Evolutionary conservation across 768 basidiomycete species (phyloP).

Genomic region (Amanita rubescens): DNA sequence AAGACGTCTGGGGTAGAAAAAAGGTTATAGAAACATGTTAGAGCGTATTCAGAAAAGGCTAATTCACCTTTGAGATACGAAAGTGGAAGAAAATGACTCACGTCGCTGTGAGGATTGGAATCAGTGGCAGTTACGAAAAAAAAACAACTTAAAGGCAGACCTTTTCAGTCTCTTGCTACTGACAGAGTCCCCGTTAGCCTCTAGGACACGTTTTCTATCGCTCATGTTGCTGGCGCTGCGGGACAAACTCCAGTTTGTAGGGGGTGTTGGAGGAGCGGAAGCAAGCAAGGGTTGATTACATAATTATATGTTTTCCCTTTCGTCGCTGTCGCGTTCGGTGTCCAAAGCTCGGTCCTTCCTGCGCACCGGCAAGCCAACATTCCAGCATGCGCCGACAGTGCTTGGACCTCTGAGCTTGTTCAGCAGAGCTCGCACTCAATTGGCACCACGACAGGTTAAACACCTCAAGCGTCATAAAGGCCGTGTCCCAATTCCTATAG

Average conservation of each 20-base stretch:
- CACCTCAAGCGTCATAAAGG: slow-evolving; percentile 90
- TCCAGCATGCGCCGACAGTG: slow-evolving; percentile 18
- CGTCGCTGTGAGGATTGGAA: slow-evolving; percentile 43
- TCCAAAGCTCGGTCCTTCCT: slow-evolving; percentile 13
- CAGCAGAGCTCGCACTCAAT: slow-evolving; percentile 45
- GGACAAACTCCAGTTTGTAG: not conserved
- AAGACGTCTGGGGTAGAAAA: slow-evolving; percentile 41
- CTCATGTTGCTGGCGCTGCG: slow-evolving; percentile 37
- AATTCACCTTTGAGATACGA: slow-evolving; percentile 66
- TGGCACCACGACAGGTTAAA: slow-evolving; percentile 80
- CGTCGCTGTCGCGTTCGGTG: slow-evolving; percentile 23
- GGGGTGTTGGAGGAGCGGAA: not conserved
- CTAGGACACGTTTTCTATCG: slow-evolving; percentile 58
- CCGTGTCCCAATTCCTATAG: slow-evolving; percentile 73
- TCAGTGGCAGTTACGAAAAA: slow-evolving; percentile 11
- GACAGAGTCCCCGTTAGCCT: slow-evolving; percentile 42
- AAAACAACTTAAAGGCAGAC: slow-evolving; percentile 30
- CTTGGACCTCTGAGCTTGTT: slow-evolving; percentile 30
- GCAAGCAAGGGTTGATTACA: not conserved
- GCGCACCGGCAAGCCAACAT: slow-evolving; percentile 11
- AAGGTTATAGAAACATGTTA: slow-evolving; percentile 66
- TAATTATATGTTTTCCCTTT: slow-evolving; percentile 36
- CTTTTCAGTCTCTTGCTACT: slow-evolving; percentile 60
- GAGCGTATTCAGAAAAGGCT: slow-evolving; percentile 37
- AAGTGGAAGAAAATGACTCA: slow-evolving; percentile 42